phyloP scores from a whole-genome alignment of 176 grass and related monocot species.

The Rhynchospora tenuis region DNA sequence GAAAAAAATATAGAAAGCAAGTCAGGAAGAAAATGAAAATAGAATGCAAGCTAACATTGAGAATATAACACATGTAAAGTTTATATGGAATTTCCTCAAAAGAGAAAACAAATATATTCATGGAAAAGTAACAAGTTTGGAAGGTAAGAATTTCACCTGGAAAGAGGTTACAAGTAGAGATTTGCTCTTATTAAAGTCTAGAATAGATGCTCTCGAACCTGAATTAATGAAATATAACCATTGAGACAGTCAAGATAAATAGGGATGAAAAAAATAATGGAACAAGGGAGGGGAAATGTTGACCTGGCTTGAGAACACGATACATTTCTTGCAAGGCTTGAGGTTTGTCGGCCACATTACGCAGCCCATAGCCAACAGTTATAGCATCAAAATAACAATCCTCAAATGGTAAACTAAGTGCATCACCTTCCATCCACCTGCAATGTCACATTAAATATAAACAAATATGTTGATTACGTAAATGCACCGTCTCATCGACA shows the following conservation, averaged over 20 bases:
- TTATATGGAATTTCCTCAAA: background rate
- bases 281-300: background rate
- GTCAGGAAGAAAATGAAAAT: background rate
- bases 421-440: constrained; percentile 95
- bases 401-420: constrained; percentile 60
- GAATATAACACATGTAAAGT: background rate
- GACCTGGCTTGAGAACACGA: constrained; percentile 81
- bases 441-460: background rate
- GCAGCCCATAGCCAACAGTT: constrained; percentile 70
- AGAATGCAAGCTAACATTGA: background rate
- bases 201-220: constrained; percentile 83
- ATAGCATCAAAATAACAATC: constrained; percentile 73
- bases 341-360: constrained; percentile 70
- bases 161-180: constrained; percentile 51
- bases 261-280: background rate
- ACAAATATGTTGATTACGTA: background rate
- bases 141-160: constrained; percentile 39
- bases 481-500: background rate
- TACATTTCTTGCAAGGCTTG: constrained; percentile 60
- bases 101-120: background rate
- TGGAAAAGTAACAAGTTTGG: background rate
- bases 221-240: constrained; percentile 4
- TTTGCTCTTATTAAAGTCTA: constrained; percentile 96
- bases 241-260: background rate
- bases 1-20: constrained; percentile 2